Evolutionary conservation across 2,329 filamentous ascomycete species (phyloP), one percentile per base, ranked within the genome.

Genomic region (Diaporthe sp.): DNA sequence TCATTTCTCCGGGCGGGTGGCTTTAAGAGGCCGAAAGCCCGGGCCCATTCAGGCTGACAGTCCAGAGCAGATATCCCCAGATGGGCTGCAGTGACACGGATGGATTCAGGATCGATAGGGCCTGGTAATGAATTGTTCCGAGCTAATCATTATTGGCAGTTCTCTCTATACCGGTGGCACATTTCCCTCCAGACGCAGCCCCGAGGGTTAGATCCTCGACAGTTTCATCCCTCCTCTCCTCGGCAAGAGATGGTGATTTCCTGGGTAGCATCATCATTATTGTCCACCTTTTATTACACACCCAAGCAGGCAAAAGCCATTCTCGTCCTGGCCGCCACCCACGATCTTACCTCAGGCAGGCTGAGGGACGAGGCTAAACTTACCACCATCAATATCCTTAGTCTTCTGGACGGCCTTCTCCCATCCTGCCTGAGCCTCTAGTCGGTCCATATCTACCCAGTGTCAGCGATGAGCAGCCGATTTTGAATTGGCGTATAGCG

Each of bases 341-440:
- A 22, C 44, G 4, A 53, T 37, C 46, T 49, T 25, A 22, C 19
- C 61, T 72, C 58, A 73, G 13, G 71, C 62, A 51, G 75, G 51
- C 62, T 74, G 22, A 58, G 81, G 84, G 31, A 80, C 77, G 51
- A 84, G 78, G 17, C 78, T 79, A 22, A 84, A 82, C 70, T 79
- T 82, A 39, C 86, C 87, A 76, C 90, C 88, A 42, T 77, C 73
- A 37, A 90, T 83, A 78, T 87, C 84, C 80, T 85, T 83, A 70
- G 91, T 86, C 84, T 87, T 88, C 76, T 86, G 84, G 62, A 87
- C 81, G 22, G 88, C 87, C 79, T 79, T 84, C 80, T 84, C 82
- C 76, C 89, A 91, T 0, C 89, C 88, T 2, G 86, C 83, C 79
- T 88, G 84, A 49, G 82, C 72, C 80, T 88, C 84, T 46, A 91